Conservation (phyloP, 179 eudicot species). For the Drosera spatulata region DNA sequence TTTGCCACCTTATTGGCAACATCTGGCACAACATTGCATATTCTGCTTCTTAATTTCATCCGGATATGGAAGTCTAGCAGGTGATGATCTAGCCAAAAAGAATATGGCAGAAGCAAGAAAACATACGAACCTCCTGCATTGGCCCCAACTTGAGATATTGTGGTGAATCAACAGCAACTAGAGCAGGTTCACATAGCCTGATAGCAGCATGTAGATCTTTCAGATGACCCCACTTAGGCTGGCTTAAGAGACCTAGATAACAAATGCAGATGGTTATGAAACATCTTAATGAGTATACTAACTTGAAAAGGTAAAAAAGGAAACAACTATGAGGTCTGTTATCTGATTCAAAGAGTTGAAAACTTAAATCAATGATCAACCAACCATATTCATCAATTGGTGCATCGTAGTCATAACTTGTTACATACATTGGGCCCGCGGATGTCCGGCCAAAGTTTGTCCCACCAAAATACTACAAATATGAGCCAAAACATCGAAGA, state of each 20-base stretch:
- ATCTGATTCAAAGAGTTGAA: too few species aligned
- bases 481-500: slow-evolving; percentile 11
- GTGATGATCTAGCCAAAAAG: not conserved
- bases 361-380: slow-evolving; percentile 6
- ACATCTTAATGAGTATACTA: slow-evolving; percentile 5
- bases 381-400: slow-evolving; percentile 97
- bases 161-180: slow-evolving; percentile 73
- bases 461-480: slow-evolving; percentile 88
- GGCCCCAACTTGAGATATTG: slow-evolving; percentile 77
- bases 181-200: slow-evolving; percentile 94
- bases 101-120: not conserved
- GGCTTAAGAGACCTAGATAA: slow-evolving; percentile 59
- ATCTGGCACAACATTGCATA: too few species aligned
- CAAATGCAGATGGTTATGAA: not conserved
- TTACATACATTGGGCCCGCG: slow-evolving; percentile 86
- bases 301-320: not conserved
- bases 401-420: slow-evolving; percentile 98
- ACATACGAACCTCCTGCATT: slow-evolving; percentile 65
- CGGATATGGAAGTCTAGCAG: too few species aligned
- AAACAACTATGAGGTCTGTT: not conserved
- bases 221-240: slow-evolving; percentile 97
- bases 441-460: slow-evolving; percentile 93
- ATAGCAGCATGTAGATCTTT: slow-evolving; percentile 95
- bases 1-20: too few species aligned
- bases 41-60: too few species aligned